Percentiles rank a stretch among this genome's conserved stretches.
These are phyloP conservation scores for Diplodia mutila DNA, from an alignment of 2,329 filamentous ascomycete genomes.

Conservation along the genomic window DNA sequence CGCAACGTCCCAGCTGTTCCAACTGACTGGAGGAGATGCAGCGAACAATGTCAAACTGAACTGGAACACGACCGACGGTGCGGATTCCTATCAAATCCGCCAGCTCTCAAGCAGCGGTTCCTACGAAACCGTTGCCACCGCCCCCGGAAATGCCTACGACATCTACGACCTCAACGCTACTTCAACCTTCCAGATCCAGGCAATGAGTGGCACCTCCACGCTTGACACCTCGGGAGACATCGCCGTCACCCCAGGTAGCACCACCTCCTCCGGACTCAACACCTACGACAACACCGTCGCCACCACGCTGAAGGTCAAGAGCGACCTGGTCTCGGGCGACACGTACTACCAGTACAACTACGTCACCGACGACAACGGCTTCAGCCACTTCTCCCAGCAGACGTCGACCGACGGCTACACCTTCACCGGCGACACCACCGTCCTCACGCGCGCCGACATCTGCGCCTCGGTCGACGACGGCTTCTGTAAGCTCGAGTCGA, in stretches of 20 bases:
- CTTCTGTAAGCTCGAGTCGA: conserved; percentile 30
- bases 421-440: conserved; percentile 30
- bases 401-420: conserved; percentile 31
- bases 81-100: conserved; percentile 27
- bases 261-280: conserved; percentile 25
- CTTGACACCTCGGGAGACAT: conserved; percentile 26
- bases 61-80: conserved; percentile 27
- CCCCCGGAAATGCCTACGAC: conserved; percentile 27
- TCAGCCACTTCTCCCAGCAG: conserved; percentile 29
- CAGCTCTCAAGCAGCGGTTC: conserved; percentile 23
- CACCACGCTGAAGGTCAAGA: conserved; percentile 25
- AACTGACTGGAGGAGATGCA: conserved; percentile 25
- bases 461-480: neutral
- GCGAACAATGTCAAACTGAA: conserved; percentile 30
- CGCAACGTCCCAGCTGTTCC: conserved; percentile 30
- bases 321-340: conserved; percentile 15
- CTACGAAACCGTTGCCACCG: conserved; percentile 26
- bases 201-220: conserved; percentile 11
- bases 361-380: conserved; percentile 27
- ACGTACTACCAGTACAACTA: conserved; percentile 32
- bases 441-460: conserved; percentile 1
- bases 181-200: conserved; percentile 24
- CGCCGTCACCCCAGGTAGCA: conserved; percentile 22
- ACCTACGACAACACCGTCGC: conserved; percentile 30
- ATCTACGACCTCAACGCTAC: conserved; percentile 26